Percentiles rank a stretch among this genome's conserved stretches.
These are phyloP conservation scores for Ceratorhiza oryzae-sativae DNA, from an alignment of 1,284 basidiomycete species.

Conservation along the genomic window DNA sequence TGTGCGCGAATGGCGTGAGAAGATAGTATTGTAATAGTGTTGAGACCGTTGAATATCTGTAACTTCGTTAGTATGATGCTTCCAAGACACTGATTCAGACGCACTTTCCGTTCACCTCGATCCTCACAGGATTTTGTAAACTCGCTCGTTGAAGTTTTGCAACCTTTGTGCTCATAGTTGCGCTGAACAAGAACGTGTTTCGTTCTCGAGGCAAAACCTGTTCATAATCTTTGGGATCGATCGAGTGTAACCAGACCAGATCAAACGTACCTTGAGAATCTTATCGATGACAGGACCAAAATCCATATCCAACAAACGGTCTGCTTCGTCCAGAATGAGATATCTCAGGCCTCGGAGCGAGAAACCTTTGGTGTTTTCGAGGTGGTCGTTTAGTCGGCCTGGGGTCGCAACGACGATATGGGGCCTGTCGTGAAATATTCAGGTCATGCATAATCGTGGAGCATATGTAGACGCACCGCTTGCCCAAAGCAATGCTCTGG, in stretches of 20 bases:
- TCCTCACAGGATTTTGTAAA: slow-evolving; percentile 90
- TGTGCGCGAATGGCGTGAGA: slow-evolving; percentile 90
- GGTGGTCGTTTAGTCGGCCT: slow-evolving; percentile 91
- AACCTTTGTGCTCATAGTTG: slow-evolving; percentile 99
- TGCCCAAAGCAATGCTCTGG: slow-evolving; percentile 92
- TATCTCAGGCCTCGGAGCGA: slow-evolving; percentile 88
- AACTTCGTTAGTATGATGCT: background rate
- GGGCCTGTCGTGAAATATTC: no score
- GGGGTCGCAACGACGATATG: slow-evolving; percentile 98
- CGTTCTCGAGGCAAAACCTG: slow-evolving; percentile 89
- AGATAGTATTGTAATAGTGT: slow-evolving; percentile 96
- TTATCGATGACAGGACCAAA: slow-evolving; percentile 98
- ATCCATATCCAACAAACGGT: slow-evolving; percentile 95
- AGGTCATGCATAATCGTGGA: no score
- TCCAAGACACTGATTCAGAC: slow-evolving; percentile 46
- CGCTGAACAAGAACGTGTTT: slow-evolving; percentile 96
- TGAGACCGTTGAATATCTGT: slow-evolving; percentile 94
- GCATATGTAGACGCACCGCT: slow-evolving; percentile 64
- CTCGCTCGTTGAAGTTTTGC: slow-evolving; percentile 97
- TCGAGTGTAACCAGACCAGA: background rate
- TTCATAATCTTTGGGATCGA: background rate
- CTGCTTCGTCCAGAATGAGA: slow-evolving; percentile 96
- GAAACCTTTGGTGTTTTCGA: slow-evolving; percentile 99
- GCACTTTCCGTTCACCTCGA: slow-evolving; percentile 93
- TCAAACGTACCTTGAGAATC: slow-evolving; percentile 71